A percentile compares a stretch with the other conserved stretches of the same genome.
phyloP scores from a whole-genome alignment of 2,329 filamentous ascomycete genomes.

The Aspergillus sp. region DNA sequence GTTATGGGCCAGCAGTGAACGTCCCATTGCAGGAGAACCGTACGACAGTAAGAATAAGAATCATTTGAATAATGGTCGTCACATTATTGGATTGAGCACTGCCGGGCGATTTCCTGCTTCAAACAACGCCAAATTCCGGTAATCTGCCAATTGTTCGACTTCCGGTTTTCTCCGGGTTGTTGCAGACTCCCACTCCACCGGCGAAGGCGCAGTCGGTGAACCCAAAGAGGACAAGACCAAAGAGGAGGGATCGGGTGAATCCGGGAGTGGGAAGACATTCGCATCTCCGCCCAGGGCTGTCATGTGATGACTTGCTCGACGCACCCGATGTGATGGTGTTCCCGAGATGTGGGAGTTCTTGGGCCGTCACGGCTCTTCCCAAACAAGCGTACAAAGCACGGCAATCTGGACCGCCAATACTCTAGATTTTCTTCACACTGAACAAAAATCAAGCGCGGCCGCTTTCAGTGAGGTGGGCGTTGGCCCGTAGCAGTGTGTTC shows the following conservation, averaged over 20 bases:
- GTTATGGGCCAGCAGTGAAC: neutral
- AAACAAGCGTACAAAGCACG: no score
- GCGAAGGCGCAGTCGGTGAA: constrained; percentile 26
- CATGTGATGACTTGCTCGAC: no score
- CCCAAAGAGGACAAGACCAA: constrained; percentile 31
- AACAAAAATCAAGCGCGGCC: no score
- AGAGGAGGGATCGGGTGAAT: constrained; percentile 23
- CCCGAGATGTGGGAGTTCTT: no score
- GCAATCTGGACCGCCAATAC: no score
- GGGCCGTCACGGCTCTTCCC: neutral
- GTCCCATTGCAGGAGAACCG: neutral
- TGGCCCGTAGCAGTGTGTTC: neutral
- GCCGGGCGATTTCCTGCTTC: neutral
- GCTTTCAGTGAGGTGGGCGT: neutral
- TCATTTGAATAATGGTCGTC: neutral
- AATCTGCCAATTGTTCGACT: constrained; percentile 13
- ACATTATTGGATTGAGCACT: neutral
- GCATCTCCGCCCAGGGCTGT: constrained; percentile 22
- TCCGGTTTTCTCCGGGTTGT: constrained; percentile 24
- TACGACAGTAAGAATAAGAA: neutral
- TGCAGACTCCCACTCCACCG: constrained; percentile 17
- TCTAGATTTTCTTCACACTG: no score
- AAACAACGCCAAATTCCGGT: constrained; percentile 10
- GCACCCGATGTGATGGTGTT: no score
- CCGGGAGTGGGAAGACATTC: constrained; percentile 20